Base-by-base conservation (phyloP, 2,329 filamentous ascomycete genomes). In the Neonectria ditissima region DNA sequence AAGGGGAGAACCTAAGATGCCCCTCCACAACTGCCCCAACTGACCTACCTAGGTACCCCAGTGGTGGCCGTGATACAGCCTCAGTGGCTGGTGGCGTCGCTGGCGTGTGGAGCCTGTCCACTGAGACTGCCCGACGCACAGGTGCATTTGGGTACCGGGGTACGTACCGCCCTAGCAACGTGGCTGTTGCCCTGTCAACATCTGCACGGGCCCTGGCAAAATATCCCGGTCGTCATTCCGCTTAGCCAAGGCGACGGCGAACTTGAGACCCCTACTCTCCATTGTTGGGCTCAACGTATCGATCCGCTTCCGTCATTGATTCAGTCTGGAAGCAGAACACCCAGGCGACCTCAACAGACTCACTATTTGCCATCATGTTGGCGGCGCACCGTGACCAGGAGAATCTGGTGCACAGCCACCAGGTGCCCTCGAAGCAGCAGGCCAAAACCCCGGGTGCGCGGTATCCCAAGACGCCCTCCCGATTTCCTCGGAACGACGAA, bases 301-400 rank as follows among this genome's bases (percentile, higher is more conserved):
- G 18, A 50, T 32, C 48, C 7, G 37, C 44, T 37, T 55, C 51
- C 54, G 51, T 64, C 56, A 53, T 43, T 55, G 44, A 65, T 34
- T 20, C 37, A 6, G 59, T 47, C 28, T 59, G 48, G 53, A 48
- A 60, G 66, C 57, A 58, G 41, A 65, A 63, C 50, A 51, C 55
- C 37, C 44, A 41, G 16, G 34, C 32, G 32, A 44, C 24, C 22
- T 24, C 24, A n/a, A 28, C 34, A 22, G 7, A 39, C 39, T 16
- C 26, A 24, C 11, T 14, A 54, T 37, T 43, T 24, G 51, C 43
- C 65, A 73, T 66, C 55, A 97, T 94, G 93, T 84, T 93, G 76
- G 92, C 92, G 65, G 85, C 91, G 75, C 89, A 91, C 75, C 87
- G 89, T 73, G 92, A 97, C 79, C 93, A 97, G 81, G 94, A 97